phyloP scores from a whole-genome alignment of 306 rosid species.

The Cotoneaster glaucophyllus region DNA sequence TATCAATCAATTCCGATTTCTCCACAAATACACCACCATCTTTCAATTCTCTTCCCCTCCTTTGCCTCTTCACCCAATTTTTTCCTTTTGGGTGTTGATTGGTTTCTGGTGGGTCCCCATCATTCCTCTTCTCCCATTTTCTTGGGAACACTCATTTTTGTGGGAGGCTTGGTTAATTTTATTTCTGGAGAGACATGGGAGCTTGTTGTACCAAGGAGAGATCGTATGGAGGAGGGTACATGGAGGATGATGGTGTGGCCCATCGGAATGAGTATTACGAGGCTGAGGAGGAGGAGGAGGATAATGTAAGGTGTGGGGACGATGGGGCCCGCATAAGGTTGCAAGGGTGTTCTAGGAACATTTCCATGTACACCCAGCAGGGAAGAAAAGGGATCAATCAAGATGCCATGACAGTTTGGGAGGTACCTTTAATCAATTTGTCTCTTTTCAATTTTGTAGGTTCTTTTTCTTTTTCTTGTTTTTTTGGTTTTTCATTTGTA shows the following conservation, averaged over 20 bases:
- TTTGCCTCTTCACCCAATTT: background rate
- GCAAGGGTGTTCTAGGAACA: conserved; percentile 41
- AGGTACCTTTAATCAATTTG: conserved; percentile 32
- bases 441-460: background rate
- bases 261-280: conserved; percentile 20
- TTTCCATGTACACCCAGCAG: conserved; percentile 68
- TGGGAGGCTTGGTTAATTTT: background rate
- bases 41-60: background rate
- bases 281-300: conserved; percentile 22
- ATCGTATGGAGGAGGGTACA: conserved; percentile 12
- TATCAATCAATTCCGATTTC: background rate
- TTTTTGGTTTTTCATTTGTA: background rate
- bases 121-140: background rate
- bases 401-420: conserved; percentile 88
- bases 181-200: conserved; percentile 42
- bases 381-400: conserved; percentile 86
- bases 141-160: background rate
- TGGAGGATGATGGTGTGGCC: conserved; percentile 20
- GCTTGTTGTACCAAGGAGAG: conserved; percentile 44
- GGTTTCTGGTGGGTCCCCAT: conserved; percentile 18
- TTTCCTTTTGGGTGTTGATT: background rate
- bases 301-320: conserved; percentile 17
- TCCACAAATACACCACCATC: background rate
- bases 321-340: conserved; percentile 43
- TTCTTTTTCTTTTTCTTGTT: background rate